Conservation (phyloP, 768 basidiomycete species). For the Austroboletus eburneus region DNA sequence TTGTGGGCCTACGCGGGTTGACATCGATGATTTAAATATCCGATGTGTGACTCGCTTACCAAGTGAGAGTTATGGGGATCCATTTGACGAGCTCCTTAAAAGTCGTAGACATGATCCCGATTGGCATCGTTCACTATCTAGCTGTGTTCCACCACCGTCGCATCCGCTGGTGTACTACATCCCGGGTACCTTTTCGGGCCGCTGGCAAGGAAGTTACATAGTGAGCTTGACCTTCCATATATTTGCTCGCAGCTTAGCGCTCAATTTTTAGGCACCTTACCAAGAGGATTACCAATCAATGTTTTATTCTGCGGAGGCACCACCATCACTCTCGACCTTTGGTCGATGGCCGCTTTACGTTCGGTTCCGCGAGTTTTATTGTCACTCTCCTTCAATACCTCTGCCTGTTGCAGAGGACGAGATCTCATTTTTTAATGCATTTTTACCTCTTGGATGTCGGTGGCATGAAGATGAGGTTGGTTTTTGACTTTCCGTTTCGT, state of each 20-base stretch:
- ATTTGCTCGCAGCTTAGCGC: constrained; percentile 1
- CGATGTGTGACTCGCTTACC: constrained; percentile 41
- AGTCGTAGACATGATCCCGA: constrained; percentile 32
- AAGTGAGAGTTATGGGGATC: constrained; percentile 15
- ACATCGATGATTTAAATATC: constrained; percentile 40
- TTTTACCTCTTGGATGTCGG: constrained; percentile 40
- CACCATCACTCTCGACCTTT: constrained; percentile 32
- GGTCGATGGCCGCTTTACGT: constrained; percentile 47
- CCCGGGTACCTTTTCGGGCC: constrained; percentile 43
- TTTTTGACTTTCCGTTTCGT: not conserved
- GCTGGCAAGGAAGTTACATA: constrained; percentile 48
- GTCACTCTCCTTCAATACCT: constrained; percentile 29
- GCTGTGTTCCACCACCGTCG: not conserved
- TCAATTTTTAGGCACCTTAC: constrained; percentile 38
- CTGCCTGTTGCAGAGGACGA: constrained; percentile 34
- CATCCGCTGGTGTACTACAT: constrained; percentile 30
- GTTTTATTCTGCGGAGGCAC: constrained; percentile 31
- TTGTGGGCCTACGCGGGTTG: constrained; percentile 43
- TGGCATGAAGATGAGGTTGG: constrained; percentile 33
- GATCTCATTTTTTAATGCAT: constrained; percentile 40
- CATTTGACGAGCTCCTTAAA: constrained; percentile 18
- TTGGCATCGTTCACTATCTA: constrained; percentile 21
- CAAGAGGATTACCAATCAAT: constrained; percentile 37
- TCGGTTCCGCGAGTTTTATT: constrained; percentile 46
- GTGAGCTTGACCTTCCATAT: constrained; percentile 28